Conservation (phyloP, 176 grass and related monocot species). For the Triticum urartu region DNA sequence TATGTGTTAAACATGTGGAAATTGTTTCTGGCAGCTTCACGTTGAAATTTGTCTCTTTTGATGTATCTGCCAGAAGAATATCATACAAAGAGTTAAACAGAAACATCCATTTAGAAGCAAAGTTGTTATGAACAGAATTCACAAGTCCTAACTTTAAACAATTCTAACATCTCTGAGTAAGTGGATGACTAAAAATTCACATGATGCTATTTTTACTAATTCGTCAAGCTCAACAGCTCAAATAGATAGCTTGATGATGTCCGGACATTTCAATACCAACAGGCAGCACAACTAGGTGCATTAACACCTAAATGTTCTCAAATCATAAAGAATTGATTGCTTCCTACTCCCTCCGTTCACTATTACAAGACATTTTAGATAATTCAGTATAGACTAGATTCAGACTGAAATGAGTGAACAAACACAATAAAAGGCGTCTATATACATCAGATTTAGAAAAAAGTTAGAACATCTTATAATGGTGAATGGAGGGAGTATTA, state of each 20-base stretch:
- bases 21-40: constrained; percentile 32
- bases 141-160: neutral
- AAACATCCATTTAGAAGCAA: neutral
- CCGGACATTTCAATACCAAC: constrained; percentile 5
- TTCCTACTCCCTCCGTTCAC: neutral
- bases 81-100: constrained; percentile 20
- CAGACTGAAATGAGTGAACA: too few relatives aligned
- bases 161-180: neutral
- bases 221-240: constrained; percentile 1
- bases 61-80: constrained; percentile 58
- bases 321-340: neutral
- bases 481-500: neutral
- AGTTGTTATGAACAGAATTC: neutral
- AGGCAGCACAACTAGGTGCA: neutral
- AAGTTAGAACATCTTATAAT: too few relatives aligned
- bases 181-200: neutral
- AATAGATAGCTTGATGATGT: constrained; percentile 6
- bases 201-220: constrained; percentile 15
- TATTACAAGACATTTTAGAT: too few relatives aligned
- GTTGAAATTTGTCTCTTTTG: constrained; percentile 37
- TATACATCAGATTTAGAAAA: too few relatives aligned
- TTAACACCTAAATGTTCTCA: neutral
- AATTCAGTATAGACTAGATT: too few relatives aligned
- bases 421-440: too few relatives aligned
- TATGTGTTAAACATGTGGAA: constrained; percentile 94